Base-by-base conservation (phyloP, 192 early-diverging fungal genomes). In the Gonapodya prolifera region DNA sequence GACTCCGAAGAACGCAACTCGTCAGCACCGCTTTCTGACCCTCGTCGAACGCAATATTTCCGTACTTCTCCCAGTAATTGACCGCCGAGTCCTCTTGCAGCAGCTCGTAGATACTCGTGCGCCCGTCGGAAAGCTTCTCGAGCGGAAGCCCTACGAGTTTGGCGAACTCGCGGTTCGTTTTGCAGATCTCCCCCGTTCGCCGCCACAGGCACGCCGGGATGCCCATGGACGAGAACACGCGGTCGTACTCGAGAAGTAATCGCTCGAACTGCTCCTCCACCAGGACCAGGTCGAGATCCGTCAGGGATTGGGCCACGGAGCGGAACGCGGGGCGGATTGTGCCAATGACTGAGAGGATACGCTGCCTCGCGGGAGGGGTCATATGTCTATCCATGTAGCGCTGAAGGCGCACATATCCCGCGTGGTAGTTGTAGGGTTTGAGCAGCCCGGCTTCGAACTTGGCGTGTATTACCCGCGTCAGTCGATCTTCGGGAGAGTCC, bases 51-150 rank as follows among this genome's bases (percentile, higher is more conserved):
- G 96, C 95, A 80, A 98, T 97, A 75, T 95, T 95, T 30, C 96
- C 95, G 79, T 98, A 98, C 86, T 96, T 98, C 87, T 97, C 95
- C 95, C 94, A 98, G 80, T 98, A 98, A 87, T 98, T 98, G 35
- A 98, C 95, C 1, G 94, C 93, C 30, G 91, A 93, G 78, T 94
- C 92, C 82, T 98, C 96, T 1, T 90, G 89, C 94, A 98, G 95
- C 69, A 94, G 78, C 82, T 92, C 85, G 75, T 89, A 91, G 81
- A 90, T 89, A 80, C 91, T 77, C 35, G 86, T 77, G 35, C 80
- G 80, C 75, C 91, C 91, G 36, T 96, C 94, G 45, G 90, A 87
- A 16, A 98, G 84, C 80, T 89, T 86, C 34, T 94, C 93, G 74
- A 95, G 85, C 2, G 93, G 90, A 30, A 98, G 86, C 69, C 91